Conservation (phyloP, 169 alveolate species). For the Plasmodium ovale region DNA sequence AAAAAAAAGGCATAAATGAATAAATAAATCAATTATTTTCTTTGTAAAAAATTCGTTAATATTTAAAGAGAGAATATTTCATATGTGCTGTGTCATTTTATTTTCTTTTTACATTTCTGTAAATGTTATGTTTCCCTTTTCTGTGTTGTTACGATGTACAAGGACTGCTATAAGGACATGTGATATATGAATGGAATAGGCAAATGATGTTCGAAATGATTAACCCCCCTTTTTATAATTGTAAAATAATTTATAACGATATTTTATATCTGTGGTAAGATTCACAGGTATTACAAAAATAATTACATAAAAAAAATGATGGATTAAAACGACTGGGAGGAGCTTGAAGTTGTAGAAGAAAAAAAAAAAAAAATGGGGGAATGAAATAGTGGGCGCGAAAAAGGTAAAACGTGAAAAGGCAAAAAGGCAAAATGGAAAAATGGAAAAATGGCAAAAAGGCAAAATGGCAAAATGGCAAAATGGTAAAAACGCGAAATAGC, state of each 20-base stretch:
- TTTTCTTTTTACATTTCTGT: slow-evolving; percentile 4
- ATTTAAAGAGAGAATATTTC: slow-evolving; percentile 3
- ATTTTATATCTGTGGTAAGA: too few relatives aligned
- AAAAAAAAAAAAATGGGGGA: background rate
- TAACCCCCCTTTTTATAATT: slow-evolving; percentile 5
- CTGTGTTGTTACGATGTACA: too few relatives aligned
- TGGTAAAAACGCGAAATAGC: background rate
- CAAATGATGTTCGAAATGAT: too few relatives aligned
- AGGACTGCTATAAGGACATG: too few relatives aligned
- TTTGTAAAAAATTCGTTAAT: background rate
- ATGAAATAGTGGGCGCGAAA: background rate
- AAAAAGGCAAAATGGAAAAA: background rate
- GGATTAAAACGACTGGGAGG: slow-evolving; percentile 2
- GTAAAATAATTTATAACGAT: background rate
- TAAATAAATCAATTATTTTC: slow-evolving; percentile 3
- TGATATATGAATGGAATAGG: too few relatives aligned
- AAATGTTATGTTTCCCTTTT: too few relatives aligned
- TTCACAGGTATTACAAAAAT: too few relatives aligned
- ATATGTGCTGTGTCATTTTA: background rate
- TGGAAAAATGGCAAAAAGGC: background rate
- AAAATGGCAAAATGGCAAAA: background rate
- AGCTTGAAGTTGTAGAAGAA: slow-evolving; percentile 35
- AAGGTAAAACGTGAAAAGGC: background rate
- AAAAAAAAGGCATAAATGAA: background rate
- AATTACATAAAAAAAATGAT: slow-evolving; percentile 5